Percentiles rank a stretch among this genome's conserved stretches.
phyloP scores from a whole-genome alignment of 805 yeast species.

The Candida berthetii region DNA sequence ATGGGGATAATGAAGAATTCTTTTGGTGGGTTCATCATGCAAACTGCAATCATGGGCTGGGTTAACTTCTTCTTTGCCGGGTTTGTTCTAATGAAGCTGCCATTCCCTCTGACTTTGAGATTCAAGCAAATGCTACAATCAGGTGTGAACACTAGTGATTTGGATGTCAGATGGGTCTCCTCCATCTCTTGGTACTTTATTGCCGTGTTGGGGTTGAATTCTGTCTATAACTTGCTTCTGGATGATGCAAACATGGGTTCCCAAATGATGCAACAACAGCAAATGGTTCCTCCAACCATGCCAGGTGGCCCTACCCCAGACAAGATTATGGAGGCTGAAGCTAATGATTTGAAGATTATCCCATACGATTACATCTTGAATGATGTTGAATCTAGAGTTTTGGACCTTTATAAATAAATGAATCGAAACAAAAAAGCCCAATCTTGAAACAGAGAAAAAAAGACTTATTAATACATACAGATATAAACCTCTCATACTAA shows the following conservation, averaged over 20 bases:
- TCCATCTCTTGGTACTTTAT: conserved; percentile 96
- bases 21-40: conserved; percentile 81
- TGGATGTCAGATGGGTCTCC: conserved; percentile 89
- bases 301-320: conserved; percentile 61
- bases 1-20: conserved; percentile 76
- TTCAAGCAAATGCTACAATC: conserved; percentile 91
- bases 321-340: conserved; percentile 59
- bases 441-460: too few species aligned
- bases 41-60: conserved; percentile 94
- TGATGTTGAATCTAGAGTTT: conserved; percentile 56
- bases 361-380: conserved; percentile 50
- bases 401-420: conserved; percentile 5
- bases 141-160: conserved; percentile 77
- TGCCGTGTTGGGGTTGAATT: conserved; percentile 74
- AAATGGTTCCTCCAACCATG: conserved; percentile 24
- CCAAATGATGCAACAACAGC: conserved; percentile 36
- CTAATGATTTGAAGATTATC: conserved; percentile 66
- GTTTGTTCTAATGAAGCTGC: conserved; percentile 78
- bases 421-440: too few species aligned
- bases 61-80: conserved; percentile 91
- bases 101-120: conserved; percentile 84
- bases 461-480: too few species aligned
- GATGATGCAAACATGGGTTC: conserved; percentile 42
- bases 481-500: too few species aligned
- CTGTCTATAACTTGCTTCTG: conserved; percentile 68